A percentile compares a stretch with the other conserved stretches of the same genome.
Conservation (phyloP, 1,284 basidiomycete species). For the Ceratobasidium sp. region DNA sequence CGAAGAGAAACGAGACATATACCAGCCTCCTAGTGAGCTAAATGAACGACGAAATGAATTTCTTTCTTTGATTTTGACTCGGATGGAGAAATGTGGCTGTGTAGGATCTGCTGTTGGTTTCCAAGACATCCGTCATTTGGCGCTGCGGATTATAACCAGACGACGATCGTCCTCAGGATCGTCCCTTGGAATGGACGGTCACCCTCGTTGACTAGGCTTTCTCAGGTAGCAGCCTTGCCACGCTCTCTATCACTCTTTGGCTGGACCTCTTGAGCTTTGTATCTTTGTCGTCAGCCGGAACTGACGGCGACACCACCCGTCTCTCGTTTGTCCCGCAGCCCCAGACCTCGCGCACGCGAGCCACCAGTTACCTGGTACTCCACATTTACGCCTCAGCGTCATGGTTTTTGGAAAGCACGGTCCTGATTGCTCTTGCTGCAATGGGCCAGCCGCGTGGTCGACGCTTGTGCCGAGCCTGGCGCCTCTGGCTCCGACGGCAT, state of each 20-base stretch:
- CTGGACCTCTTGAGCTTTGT: constrained; percentile 17
- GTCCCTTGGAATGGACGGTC: too few species aligned
- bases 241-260: constrained; percentile 29
- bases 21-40: too few species aligned
- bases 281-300: constrained; percentile 31
- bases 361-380: background rate
- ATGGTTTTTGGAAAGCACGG: constrained; percentile 34
- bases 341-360: background rate
- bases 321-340: background rate
- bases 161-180: too few species aligned
- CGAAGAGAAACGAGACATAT: too few species aligned
- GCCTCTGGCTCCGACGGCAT: constrained; percentile 33
- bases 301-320: constrained; percentile 6
- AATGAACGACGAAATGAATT: background rate
- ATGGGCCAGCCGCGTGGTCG: constrained; percentile 41
- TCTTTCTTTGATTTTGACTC: background rate
- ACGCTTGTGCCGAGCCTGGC: constrained; percentile 15
- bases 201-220: constrained; percentile 26
- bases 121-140: constrained; percentile 19
- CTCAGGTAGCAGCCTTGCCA: constrained; percentile 27
- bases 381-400: background rate
- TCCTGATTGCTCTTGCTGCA: constrained; percentile 27
- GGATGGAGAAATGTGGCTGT: constrained; percentile 17
- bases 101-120: background rate
- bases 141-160: constrained; percentile 4